Evolutionary conservation across 306 rosid genomes (phyloP), one percentile per base, ranked within the genome.

Genomic region (Purshia tridentata): DNA sequence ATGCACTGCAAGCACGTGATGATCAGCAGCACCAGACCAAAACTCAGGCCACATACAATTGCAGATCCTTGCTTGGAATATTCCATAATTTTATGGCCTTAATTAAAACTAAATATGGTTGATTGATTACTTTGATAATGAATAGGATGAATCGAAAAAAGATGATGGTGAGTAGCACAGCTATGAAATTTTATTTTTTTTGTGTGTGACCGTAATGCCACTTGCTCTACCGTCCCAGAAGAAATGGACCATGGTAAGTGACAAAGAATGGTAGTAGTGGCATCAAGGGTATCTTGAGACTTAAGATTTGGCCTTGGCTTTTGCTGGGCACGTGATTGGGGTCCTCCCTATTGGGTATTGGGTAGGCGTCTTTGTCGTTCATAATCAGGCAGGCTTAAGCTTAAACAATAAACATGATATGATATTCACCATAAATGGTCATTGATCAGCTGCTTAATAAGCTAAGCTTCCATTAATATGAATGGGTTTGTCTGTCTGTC

Each of bases 311-410:
- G 35, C 35, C 35, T 39, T 61, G 23, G 45, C 14, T 61, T 39
- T 42, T 51, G 46, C 78, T 65, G 63, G 65, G 58, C 88, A 82
- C 85, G 86, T 86, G 90, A 74, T 79, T 81, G 83, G 84, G 78
- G 81, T 70, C 83, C 88, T 76, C 16, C 37, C 6, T 12, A 67
- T 35, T 67, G 40, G 58, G 50, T 23, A 0, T 44, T 37, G 39
- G 57, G 39, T 63, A 16, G 71, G 60, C 50, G 71, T 71, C 75
- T 20, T 35, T 39, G 81, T 54, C 68, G 12, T 37, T 65, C 23
- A 14, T 45, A 19, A 54, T 40, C 73, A 6, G 39, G 39, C 52
- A 54, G 35, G 35, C 35, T 29, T 29, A 12, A 44, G 64, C 29
- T 4, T 67, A 70, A 41, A 37, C 6, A 23, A 46, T 23, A 12